Evolutionary conservation across 805 yeast species (phyloP).

Genomic region (Ogataea parapolymorpha): DNA sequence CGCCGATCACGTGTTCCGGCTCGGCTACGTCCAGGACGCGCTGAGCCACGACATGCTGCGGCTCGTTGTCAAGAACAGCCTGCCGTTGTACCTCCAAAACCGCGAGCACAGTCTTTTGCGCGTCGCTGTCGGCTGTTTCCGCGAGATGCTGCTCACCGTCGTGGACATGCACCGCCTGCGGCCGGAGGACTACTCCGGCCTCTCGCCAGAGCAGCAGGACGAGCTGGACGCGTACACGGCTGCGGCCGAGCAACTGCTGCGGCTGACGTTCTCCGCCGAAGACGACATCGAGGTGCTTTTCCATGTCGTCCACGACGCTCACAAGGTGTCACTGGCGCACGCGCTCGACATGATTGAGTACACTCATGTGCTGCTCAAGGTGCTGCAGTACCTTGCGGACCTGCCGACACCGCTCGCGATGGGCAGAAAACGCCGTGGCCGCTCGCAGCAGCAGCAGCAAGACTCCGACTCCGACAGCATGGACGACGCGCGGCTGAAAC

Average conservation of each 20-base stretch:
- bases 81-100: slow-evolving; percentile 39
- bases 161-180: slow-evolving; percentile 35
- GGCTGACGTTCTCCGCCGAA: slow-evolving; percentile 69
- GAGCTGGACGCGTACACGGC: slow-evolving; percentile 34
- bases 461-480: slow-evolving; percentile 17
- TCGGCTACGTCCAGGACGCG: slow-evolving; percentile 36
- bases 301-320: slow-evolving; percentile 59
- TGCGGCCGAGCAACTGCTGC: slow-evolving; percentile 36
- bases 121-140: slow-evolving; percentile 65
- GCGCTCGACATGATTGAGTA: slow-evolving; percentile 60
- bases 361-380: slow-evolving; percentile 60
- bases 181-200: slow-evolving; percentile 39
- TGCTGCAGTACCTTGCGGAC: slow-evolving; percentile 62
- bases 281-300: slow-evolving; percentile 54
- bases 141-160: slow-evolving; percentile 51
- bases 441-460: slow-evolving; percentile 8
- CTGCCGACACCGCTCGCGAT: slow-evolving; percentile 38
- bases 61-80: slow-evolving; percentile 37
- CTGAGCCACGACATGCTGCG: slow-evolving; percentile 61
- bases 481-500: slow-evolving; percentile 14
- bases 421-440: slow-evolving; percentile 16
- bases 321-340: slow-evolving; percentile 59
- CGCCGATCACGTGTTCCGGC: slow-evolving; percentile 29
- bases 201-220: slow-evolving; percentile 42
- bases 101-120: slow-evolving; percentile 61